Base-by-base conservation (phyloP, 2,329 filamentous ascomycete species). In the Talaromyces sp. region DNA sequence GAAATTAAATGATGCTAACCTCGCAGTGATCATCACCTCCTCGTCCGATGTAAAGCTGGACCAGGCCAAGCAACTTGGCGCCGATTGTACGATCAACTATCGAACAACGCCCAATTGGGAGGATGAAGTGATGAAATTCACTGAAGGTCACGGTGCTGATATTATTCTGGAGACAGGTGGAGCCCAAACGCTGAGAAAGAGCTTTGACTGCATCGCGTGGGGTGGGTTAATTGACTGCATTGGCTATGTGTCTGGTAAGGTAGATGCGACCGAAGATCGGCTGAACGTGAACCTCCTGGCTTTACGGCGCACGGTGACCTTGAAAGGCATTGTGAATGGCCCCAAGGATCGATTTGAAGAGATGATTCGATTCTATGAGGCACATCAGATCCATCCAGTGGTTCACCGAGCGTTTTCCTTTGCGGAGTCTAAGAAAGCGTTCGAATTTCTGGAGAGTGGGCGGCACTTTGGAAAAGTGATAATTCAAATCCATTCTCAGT, bases 251-350 rank as follows among this genome's bases (percentile, higher is more conserved):
- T 75, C 73, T 0, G 77, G 76, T 32, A 84, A 87, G 67, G 73
- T 82, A 54, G 84, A 87, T 60, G 76, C 75, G 0, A 68, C 72
- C 4, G 80, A 76, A 0, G 81, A 84, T 66, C 67, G 82, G 40
- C 73, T 81, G 7, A 86, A 86, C 57, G 80, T 85, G 13, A 88
- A 87, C 60, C 70, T 88, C 24, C 71, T 82, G 16, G 76, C 79
- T 2, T 60, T 82, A 40, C 71, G 73, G 55, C 71, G 78, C 19
- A 83, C 77, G 37, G 77, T 82, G 1, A 82, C 80, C 1, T 62
- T 83, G 7, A 82, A 81, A 65, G 80, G 86, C 0, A 80, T 88
- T 6, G 62, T 87, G 24, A 87, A 87, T 65, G 86, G 86, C 0
- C 84, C 86, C 0, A 78, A 77, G 57, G 81, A 84, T 56, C 71